Conservation (phyloP, 306 rosid species). For the Canavalia ensiformis region DNA sequence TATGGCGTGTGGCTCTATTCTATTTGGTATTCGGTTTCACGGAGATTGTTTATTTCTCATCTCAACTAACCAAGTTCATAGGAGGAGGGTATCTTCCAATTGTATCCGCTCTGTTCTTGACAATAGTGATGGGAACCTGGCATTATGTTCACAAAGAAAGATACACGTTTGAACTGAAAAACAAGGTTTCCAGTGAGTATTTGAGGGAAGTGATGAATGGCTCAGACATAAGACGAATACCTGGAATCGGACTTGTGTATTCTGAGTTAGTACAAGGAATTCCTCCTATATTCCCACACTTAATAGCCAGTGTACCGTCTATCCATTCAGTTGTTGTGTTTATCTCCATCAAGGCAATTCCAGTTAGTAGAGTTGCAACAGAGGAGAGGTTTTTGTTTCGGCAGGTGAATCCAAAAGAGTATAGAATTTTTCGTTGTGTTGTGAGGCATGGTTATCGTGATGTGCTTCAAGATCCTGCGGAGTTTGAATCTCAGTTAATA, state of each 20-base stretch:
- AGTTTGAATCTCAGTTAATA: conserved; percentile 69
- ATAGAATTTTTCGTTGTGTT: conserved; percentile 73
- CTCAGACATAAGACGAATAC: conserved; percentile 61
- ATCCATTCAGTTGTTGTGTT: conserved; percentile 76
- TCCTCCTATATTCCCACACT: conserved; percentile 83
- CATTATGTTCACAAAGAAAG: not conserved
- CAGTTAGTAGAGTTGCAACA: conserved; percentile 60
- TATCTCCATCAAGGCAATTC: conserved; percentile 79
- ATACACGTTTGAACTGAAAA: not conserved
- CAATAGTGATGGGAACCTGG: not conserved
- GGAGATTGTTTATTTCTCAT: not conserved
- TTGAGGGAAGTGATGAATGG: not conserved
- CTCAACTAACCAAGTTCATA: not conserved
- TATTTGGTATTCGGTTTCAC: not conserved
- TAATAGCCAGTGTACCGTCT: conserved; percentile 66
- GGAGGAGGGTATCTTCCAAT: not conserved
- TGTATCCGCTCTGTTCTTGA: not conserved
- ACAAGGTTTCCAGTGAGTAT: not conserved
- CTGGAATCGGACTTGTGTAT: conserved; percentile 75
- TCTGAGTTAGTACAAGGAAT: conserved; percentile 88
- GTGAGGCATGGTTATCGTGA: conserved; percentile 89
- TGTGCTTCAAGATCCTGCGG: conserved; percentile 47
- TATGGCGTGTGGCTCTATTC: not conserved
- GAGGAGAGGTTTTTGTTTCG: conserved; percentile 82
- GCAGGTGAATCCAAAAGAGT: conserved; percentile 70